These are phyloP conservation scores for Microascus cirrosus DNA, from an alignment of 2,329 filamentous ascomycete genomes.

Conservation along the genomic window DNA sequence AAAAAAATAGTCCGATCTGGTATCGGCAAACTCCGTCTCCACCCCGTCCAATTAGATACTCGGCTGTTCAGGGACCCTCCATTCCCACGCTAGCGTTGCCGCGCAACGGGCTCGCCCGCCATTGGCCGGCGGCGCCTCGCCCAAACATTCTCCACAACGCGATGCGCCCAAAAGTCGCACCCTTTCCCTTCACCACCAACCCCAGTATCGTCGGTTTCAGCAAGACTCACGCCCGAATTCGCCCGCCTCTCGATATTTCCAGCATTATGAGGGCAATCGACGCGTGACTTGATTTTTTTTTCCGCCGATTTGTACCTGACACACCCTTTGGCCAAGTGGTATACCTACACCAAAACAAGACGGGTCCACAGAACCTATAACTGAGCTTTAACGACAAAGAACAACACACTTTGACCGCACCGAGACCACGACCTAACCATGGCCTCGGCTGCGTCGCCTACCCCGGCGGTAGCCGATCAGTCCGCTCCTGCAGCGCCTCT, in stretches of 20 bases:
- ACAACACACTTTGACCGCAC: neutral
- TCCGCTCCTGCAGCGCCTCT: slow-evolving; percentile 31
- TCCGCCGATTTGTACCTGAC: neutral
- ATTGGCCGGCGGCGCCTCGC: slow-evolving; percentile 7
- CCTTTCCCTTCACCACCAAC: slow-evolving; percentile 3
- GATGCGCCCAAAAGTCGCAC: slow-evolving; percentile 5
- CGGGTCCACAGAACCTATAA: neutral
- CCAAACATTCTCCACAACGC: slow-evolving; percentile 14
- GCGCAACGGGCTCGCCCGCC: neutral
- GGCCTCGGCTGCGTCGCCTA: slow-evolving; percentile 40
- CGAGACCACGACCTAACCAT: slow-evolving; percentile 17
- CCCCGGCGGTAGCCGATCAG: slow-evolving; percentile 36
- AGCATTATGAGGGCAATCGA: slow-evolving; percentile 3
- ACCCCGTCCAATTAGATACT: neutral
- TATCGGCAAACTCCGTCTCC: neutral
- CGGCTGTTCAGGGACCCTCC: neutral
- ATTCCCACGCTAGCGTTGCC: neutral
- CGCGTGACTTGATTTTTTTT: slow-evolving; percentile 5
- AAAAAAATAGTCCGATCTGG: neutral
- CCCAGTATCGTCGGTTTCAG: neutral
- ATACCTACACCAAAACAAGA: neutral
- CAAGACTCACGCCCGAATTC: neutral
- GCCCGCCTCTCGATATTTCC: neutral
- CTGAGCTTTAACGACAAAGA: neutral
- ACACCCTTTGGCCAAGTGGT: neutral